Percentiles rank a stretch among this genome's conserved stretches.
These are phyloP conservation scores for Chiua virens DNA, from an alignment of 768 basidiomycete species.

Conservation along the genomic window DNA sequence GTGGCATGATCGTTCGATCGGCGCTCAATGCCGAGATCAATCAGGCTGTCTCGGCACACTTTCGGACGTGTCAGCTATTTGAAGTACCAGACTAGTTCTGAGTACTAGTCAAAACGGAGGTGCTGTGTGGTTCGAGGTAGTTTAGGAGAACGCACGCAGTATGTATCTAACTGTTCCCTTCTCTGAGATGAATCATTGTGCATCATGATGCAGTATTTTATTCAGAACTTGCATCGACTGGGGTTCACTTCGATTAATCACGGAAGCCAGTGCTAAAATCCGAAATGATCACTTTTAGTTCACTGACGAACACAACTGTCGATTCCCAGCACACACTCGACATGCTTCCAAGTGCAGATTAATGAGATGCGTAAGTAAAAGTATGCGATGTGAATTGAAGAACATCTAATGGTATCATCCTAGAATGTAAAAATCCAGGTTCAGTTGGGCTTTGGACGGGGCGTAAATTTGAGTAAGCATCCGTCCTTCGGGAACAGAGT, in stretches of 20 bases:
- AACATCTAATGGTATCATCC: background rate
- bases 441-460: constrained; percentile 44
- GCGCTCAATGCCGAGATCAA: constrained; percentile 34
- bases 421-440: background rate
- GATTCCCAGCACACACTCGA: background rate
- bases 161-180: no score
- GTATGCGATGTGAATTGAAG: constrained; percentile 1
- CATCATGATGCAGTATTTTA: no score
- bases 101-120: no score
- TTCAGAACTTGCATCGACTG: no score
- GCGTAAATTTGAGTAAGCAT: constrained; percentile 74
- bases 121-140: no score
- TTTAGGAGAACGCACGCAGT: background rate
- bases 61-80: constrained; percentile 34
- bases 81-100: constrained; percentile 25
- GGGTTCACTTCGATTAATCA: no score
- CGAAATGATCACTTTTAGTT: no score
- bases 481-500: constrained; percentile 96
- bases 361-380: constrained; percentile 15
- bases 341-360: constrained; percentile 9
- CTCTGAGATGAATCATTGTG: no score
- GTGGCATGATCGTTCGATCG: constrained; percentile 44
- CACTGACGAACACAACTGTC: no score
- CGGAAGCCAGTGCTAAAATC: no score
- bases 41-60: constrained; percentile 34